Base-by-base conservation (phyloP, 108 stramenopile species). In the Nitzschia inconspicua region DNA sequence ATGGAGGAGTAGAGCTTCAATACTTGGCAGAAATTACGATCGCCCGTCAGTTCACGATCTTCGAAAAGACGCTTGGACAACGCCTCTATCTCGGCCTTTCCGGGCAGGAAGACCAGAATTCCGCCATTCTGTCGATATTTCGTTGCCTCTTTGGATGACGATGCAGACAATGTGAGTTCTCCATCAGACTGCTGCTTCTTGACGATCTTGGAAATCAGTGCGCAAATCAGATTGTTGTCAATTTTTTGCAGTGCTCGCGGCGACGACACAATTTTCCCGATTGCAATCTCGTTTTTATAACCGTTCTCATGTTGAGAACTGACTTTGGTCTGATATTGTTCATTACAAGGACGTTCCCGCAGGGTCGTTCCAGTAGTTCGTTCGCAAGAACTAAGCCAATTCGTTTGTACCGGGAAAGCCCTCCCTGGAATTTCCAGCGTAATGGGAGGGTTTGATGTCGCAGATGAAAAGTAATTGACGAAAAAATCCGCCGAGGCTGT, bases 401-500 rank as follows among this genome's bases (percentile, higher is more conserved):
- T 80, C 47, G 44, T 51, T n/a, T 58, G 42, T 0, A 86, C 82
- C 13, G 78, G 81, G 47, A 82, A 84, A 8, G 76, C 72, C 27
- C 71, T 62, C 3, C 83, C 83, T 0, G 80, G 86, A 41, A 88
- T 77, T 19, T 64, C 97, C 63, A 98, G 96, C 26, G 98, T 97
- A 19, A 73, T 72, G 10, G 99, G 97, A 62, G 92, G 94, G 69
- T 98, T 97, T 34, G 18, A 77, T 43, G 68, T 90, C 84, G 56
- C 87, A 82, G 43, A 73, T 78, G 62, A 94, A 66, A 99, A 98
- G 63, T 96, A 99, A 22, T 85, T 88, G 26, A 92, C 89, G 68
- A 99, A 99, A 63, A 96, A 95, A 54, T 98, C 95, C 4, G 97
- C 97, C 70, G 98, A 94, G 14, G 98, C 72, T 3, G 99, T 99